These are phyloP conservation scores for Geranium rotundifolium DNA, from an alignment of 345 rosid genomes.

Conservation along the genomic window DNA sequence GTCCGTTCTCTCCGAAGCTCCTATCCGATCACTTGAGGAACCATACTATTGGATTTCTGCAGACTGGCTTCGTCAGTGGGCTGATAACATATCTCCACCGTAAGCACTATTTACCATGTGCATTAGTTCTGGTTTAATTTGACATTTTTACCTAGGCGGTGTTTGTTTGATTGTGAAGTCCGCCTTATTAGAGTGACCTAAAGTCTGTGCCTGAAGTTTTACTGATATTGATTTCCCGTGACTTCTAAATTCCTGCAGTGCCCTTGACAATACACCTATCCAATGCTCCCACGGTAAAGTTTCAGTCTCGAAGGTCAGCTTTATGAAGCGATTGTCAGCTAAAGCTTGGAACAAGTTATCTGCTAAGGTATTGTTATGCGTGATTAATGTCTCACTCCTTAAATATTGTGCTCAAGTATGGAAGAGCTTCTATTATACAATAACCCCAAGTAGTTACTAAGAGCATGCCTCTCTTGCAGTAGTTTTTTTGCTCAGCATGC, in stretches of 20 bases:
- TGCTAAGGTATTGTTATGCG: conserved; percentile 45
- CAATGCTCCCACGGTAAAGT: conserved; percentile 82
- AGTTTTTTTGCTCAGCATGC: neutral
- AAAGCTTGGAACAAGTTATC: conserved; percentile 65
- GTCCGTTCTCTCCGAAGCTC: conserved; percentile 69
- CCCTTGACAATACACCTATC: conserved; percentile 60
- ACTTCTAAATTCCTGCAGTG: conserved; percentile 21
- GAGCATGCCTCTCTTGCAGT: neutral
- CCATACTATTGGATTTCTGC: conserved; percentile 69
- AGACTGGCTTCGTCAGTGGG: conserved; percentile 97
- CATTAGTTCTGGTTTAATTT: neutral
- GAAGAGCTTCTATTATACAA: too few species aligned
- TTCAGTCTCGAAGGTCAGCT: conserved; percentile 52
- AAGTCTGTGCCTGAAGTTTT: neutral
- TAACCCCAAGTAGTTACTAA: neutral
- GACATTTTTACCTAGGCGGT: neutral
- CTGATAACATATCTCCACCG: conserved; percentile 61
- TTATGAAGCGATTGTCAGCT: conserved; percentile 66
- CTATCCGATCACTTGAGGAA: conserved; percentile 56
- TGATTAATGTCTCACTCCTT: conserved; percentile 1
- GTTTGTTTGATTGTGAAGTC: neutral
- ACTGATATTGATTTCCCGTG: neutral
- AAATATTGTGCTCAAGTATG: too few species aligned
- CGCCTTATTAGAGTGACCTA: neutral
- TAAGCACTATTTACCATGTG: conserved; percentile 23